Percentiles rank a stretch among this genome's conserved stretches.
Conservation (phyloP, 768 basidiomycete species). For the Boletellus emodensis region DNA sequence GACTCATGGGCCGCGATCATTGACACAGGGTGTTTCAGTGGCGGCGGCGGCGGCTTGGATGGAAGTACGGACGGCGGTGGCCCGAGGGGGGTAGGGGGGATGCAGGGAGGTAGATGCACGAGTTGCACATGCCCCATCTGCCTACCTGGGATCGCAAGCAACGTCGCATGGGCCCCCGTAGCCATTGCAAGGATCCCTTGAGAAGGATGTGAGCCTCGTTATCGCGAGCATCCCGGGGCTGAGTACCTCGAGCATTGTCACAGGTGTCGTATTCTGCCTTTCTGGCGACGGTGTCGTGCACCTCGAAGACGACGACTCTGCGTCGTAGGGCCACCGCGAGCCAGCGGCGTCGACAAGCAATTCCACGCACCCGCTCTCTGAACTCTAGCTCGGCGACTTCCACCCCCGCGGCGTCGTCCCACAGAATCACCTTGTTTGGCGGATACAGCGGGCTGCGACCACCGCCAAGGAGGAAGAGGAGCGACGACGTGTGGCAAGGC, state of each 20-base stretch:
- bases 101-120: constrained; percentile 78
- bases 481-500: constrained; percentile 76
- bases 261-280: constrained; percentile 82
- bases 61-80: constrained; percentile 53
- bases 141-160: constrained; percentile 81
- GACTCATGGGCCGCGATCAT: constrained; percentile 84
- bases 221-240: constrained; percentile 2
- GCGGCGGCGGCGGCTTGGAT: constrained; percentile 52
- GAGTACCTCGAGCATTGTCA: constrained; percentile 74
- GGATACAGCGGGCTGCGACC: constrained; percentile 86
- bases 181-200: constrained; percentile 80
- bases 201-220: not conserved
- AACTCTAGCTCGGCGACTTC: constrained; percentile 91
- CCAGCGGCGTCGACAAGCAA: constrained; percentile 80
- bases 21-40: constrained; percentile 63
- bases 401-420: constrained; percentile 74
- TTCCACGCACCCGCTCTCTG: constrained; percentile 73
- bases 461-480: constrained; percentile 84
- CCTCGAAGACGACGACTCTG: constrained; percentile 73
- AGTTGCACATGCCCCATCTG: constrained; percentile 88
- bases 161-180: constrained; percentile 68
- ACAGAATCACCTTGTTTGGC: constrained; percentile 87
- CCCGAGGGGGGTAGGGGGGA: constrained; percentile 50
- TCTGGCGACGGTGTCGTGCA: constrained; percentile 59
- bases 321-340: constrained; percentile 76